Evolutionary conservation across 495 filamentous ascomycete genomes (phyloP).

Genomic region (Aspergillus olivimuriae): DNA sequence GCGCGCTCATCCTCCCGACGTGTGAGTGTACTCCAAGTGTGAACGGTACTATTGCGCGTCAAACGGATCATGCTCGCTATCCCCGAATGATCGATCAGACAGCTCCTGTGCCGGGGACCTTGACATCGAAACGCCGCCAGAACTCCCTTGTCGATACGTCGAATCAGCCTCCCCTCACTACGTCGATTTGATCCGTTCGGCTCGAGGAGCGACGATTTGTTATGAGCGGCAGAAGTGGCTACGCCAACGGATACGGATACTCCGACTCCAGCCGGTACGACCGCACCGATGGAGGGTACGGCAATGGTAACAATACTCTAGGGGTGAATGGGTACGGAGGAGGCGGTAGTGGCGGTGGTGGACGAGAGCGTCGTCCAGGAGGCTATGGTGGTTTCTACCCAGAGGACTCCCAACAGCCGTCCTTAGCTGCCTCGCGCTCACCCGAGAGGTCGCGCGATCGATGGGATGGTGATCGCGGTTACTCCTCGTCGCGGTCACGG

Average conservation of each 20-base stretch:
- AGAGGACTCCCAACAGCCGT: constrained; percentile 27
- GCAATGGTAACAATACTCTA: constrained; percentile 21
- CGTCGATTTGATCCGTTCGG: neutral
- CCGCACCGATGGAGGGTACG: constrained; percentile 31
- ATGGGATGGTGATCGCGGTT: constrained; percentile 27
- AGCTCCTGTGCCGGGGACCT: constrained; percentile 4
- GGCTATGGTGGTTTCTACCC: constrained; percentile 42
- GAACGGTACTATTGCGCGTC: neutral
- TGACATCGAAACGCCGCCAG: too few species aligned
- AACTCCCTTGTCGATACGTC: too few species aligned
- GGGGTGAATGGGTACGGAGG: constrained; percentile 31
- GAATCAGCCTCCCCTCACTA: too few species aligned
- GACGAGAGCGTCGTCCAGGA: constrained; percentile 32
- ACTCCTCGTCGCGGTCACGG: constrained; percentile 34
- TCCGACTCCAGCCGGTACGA: constrained; percentile 37
- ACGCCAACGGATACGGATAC: constrained; percentile 41
- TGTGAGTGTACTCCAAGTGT: too few species aligned
- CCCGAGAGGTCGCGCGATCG: constrained; percentile 34
- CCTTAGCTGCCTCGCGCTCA: constrained; percentile 22
- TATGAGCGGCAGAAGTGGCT: constrained; percentile 39
- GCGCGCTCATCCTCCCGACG: too few species aligned
- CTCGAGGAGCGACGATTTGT: constrained; percentile 10
- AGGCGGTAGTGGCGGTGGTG: constrained; percentile 16
- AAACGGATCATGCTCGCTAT: constrained; percentile 10
- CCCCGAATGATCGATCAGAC: constrained; percentile 5